Percentiles rank a stretch among this genome's conserved stretches.
phyloP scores from a whole-genome alignment of 2,329 filamentous ascomycete species.

The Aureobasidium sp. region DNA sequence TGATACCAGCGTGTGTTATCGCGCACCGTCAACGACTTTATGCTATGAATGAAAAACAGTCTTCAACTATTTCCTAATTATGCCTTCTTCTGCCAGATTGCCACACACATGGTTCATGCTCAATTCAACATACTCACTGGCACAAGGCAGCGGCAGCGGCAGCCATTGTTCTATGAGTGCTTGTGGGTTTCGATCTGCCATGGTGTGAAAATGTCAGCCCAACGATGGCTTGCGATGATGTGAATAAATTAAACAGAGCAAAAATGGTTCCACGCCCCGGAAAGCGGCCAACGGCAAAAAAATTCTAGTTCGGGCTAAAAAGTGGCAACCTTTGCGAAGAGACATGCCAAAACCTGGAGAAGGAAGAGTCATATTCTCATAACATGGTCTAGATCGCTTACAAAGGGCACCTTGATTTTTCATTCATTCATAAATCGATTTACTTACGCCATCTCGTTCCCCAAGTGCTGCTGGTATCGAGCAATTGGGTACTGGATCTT shows the following conservation, averaged over 20 bases:
- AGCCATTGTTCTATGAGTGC: not conserved
- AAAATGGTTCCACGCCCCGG: not conserved
- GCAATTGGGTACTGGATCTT: not conserved
- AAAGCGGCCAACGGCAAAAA: conserved; percentile 10
- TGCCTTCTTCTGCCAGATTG: not conserved
- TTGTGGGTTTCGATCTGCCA: not conserved
- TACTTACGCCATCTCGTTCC: not conserved
- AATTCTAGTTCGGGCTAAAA: conserved; percentile 8
- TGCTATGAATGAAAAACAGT: conserved; percentile 13
- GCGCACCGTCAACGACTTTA: conserved; percentile 12
- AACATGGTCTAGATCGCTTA: conserved; percentile 7
- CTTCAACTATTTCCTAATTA: not conserved
- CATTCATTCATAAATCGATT: not conserved
- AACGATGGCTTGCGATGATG: not conserved
- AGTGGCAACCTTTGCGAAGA: not conserved
- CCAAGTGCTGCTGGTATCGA: not conserved
- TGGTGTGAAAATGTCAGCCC: not conserved
- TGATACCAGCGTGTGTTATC: conserved; percentile 10
- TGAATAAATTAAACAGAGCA: not conserved
- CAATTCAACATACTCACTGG: not conserved
- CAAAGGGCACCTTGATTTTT: not conserved
- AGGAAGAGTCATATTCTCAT: conserved; percentile 7
- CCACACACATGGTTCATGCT: not conserved
- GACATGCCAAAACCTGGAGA: conserved; percentile 5
- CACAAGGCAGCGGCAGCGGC: not conserved